Evolutionary conservation across 2,329 filamentous ascomycete genomes (phyloP), one percentile per base, ranked within the genome.

Genomic region (Tolypocladium sp.): DNA sequence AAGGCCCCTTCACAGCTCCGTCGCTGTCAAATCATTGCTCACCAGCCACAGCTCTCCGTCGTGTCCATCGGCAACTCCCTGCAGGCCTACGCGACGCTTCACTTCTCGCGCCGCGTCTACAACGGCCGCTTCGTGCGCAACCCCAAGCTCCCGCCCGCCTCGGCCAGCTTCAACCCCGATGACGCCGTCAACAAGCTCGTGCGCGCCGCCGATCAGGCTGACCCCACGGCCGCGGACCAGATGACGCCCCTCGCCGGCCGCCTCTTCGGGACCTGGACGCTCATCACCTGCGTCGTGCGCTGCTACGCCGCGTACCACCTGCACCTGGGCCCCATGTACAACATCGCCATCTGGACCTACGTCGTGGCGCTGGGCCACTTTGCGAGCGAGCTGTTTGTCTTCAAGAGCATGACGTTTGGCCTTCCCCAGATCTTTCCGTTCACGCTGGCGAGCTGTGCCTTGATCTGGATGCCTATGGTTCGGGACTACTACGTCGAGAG

Each of bases 61-160:
- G 83, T 95, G 59, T 91, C 93, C 37, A 80, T 94, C 60, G 88
- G 85, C 68, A 99, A 99, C 79, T 89, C 86, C 41, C 71, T 95
- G 54, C 92, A 97, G 79, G 86, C 90, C 70, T 95, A 96, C 76
- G 69, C 78, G 41, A 95, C 91, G 22, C 81, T 92, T 4, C 81
- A 86, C 72, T 95, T 90, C 76, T 92, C 92, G 9, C 85, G 87
- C n/a, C 88, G 91, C 72, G 84, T 97, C 69, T 99, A 97, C 79
- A 85, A 88, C 66, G 86, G 86, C 61, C 76, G 76, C 63, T 85
- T 84, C 67, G 74, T 85, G 25, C 73, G 76, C 57, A 84, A 83
- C 76, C 60, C 73, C 44, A 69, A 73, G 38, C 72, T 82, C 13
- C 73, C 73, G 12, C 67, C 74, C 55, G 74, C 69, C 59, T 72